Base-by-base conservation (phyloP, 306 rosid species). In the Prunus campanulata region DNA sequence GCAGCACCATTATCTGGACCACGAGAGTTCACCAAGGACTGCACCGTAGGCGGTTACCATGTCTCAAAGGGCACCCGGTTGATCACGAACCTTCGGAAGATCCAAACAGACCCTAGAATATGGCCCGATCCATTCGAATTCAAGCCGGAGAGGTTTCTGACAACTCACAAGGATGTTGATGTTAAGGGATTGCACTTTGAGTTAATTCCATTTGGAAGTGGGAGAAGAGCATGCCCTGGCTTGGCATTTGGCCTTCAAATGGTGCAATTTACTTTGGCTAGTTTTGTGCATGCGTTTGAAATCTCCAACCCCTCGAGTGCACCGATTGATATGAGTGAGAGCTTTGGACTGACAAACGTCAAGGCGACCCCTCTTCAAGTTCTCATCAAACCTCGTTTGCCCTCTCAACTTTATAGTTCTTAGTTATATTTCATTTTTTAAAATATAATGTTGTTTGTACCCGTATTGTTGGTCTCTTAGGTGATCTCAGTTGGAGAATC, bases 51-150 rank as follows among this genome's bases (percentile, higher is more conserved):
- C 0, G 94, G 94, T 2, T 86, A 79, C 35, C 70, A 78, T 12
- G 67, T 91, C 0, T 61, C 85, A 0, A 32, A 54, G 4, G 91
- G 97, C 54, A 89, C 90, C 0, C 87, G 83, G 11, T 70, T 91
- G 3, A 11, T 86, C 18, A 61, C 82, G 0, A 87, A 91, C 76
- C 5, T 87, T 10, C 56, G 80, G 10, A 88, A 91, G 81, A 51
- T 89, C 9, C 91, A 85, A 24, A 67, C 69, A 1, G 87, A 85
- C 56, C 84, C 88, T 0, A 9, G 8, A 0, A 72, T 70, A 0
- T 87, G 86, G 82, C 6, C 68, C 1, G 71, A 82, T 3, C 85
- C 88, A 0, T 48, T 61, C 1, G 25, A 67, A 57, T 87, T 87
- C 61, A 68, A 11, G 2, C 91, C 87, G 0, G 87, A 87, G 77